Evolutionary conservation across 495 filamentous ascomycete genomes (phyloP).

Genomic region (Hypomontagnella monticulosa): DNA sequence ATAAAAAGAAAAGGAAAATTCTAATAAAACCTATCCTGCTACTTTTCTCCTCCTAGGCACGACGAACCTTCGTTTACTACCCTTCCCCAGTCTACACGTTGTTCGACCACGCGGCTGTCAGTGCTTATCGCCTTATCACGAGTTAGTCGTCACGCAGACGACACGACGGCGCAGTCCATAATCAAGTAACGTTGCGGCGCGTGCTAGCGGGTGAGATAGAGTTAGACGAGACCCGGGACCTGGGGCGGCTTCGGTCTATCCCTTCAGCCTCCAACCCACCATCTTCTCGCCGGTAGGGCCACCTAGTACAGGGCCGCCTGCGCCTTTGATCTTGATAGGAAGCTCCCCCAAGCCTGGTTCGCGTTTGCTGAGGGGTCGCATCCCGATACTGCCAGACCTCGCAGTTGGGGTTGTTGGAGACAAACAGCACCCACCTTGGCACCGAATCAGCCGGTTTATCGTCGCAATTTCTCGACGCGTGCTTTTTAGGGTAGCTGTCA

Average conservation of each 20-base stretch:
- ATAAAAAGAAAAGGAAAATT: slow-evolving; percentile 15
- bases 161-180: slow-evolving; percentile 19
- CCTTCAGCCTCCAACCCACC: slow-evolving; percentile 29
- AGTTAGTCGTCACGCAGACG: slow-evolving; percentile 8
- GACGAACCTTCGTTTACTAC: neutral
- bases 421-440: slow-evolving; percentile 23
- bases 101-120: slow-evolving; percentile 29
- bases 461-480: slow-evolving; percentile 22
- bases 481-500: neutral
- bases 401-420: slow-evolving; percentile 30
- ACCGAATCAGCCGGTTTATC: slow-evolving; percentile 29
- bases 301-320: slow-evolving; percentile 24
- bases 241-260: slow-evolving; percentile 14
- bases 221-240: slow-evolving; percentile 21
- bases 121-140: slow-evolving; percentile 35
- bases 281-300: slow-evolving; percentile 10
- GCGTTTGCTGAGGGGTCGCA: slow-evolving; percentile 13
- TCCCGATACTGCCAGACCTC: neutral
- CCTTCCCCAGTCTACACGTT: neutral
- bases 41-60: neutral
- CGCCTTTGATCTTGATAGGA: slow-evolving; percentile 33
- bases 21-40: slow-evolving; percentile 15
- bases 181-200: slow-evolving; percentile 40
- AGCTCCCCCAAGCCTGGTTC: slow-evolving; percentile 10
- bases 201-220: slow-evolving; percentile 27